phyloP scores from a whole-genome alignment of 2,329 filamentous ascomycete species.

The Paecilomyces fulvus region DNA sequence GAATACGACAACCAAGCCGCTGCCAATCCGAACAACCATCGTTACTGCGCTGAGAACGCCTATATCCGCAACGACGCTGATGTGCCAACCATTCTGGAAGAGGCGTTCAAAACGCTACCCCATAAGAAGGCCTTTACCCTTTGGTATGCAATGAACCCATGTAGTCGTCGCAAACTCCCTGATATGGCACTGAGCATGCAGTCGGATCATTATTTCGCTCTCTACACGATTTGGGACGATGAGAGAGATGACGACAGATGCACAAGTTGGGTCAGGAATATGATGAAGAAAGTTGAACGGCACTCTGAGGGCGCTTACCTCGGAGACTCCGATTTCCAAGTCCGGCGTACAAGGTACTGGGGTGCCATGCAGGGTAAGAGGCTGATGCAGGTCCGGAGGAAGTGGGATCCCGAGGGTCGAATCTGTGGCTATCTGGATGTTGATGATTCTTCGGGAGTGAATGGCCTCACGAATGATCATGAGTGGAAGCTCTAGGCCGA shows the following conservation, averaged over 20 bases:
- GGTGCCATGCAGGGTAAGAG: slow-evolving; percentile 30
- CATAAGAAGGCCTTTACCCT: no score
- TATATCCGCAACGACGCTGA: slow-evolving; percentile 39
- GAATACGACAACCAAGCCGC: slow-evolving; percentile 25
- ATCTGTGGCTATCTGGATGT: slow-evolving; percentile 39
- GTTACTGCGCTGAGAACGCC: slow-evolving; percentile 43
- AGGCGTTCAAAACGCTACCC: no score
- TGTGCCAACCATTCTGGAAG: no score
- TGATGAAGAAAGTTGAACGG: slow-evolving; percentile 25
- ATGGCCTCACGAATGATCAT: slow-evolving; percentile 35
- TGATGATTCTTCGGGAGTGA: slow-evolving; percentile 32
- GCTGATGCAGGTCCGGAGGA: slow-evolving; percentile 21
- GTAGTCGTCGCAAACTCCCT: no score
- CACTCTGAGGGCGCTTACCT: slow-evolving; percentile 41
- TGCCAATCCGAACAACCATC: slow-evolving; percentile 39
- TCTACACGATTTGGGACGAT: slow-evolving; percentile 15
- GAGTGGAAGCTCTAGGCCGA: slow-evolving; percentile 16
- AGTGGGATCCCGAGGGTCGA: slow-evolving; percentile 8
- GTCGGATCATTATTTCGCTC: no score
- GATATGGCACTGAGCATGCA: no score
- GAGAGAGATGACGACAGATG: slow-evolving; percentile 2
- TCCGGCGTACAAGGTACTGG: slow-evolving; percentile 42
- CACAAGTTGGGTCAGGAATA: slow-evolving; percentile 6
- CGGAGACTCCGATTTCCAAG: slow-evolving; percentile 45
- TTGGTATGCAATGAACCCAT: no score